Conservation (phyloP, 495 filamentous ascomycete genomes). For the Neurospora discreta region DNA sequence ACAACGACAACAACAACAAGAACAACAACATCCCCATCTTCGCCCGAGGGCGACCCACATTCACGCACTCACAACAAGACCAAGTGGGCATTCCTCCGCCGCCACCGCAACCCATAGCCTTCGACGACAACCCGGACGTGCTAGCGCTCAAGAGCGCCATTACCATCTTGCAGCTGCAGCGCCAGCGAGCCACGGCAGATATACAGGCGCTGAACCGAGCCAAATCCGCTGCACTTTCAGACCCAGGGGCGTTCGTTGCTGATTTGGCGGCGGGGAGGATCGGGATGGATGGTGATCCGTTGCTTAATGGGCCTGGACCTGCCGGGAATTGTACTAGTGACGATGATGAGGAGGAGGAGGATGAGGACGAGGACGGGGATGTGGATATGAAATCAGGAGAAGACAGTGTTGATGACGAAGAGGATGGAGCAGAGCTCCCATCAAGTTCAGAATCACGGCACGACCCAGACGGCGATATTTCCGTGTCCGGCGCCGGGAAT, state of each 20-base stretch:
- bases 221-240: constrained; percentile 50
- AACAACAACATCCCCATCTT: constrained; percentile 14
- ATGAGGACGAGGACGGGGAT: constrained; percentile 21
- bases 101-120: constrained; percentile 53
- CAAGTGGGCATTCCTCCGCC: constrained; percentile 36
- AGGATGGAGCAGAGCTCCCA: neutral
- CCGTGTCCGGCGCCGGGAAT: neutral
- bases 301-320: constrained; percentile 1
- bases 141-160: constrained; percentile 73
- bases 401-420: constrained; percentile 9
- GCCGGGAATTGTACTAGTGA: constrained; percentile 1
- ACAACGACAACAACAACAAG: neutral
- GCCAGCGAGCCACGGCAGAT: constrained; percentile 60
- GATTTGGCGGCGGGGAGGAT: constrained; percentile 47
- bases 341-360: constrained; percentile 23
- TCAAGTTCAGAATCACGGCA: neutral
- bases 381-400: constrained; percentile 9
- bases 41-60: constrained; percentile 20
- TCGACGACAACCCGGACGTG: constrained; percentile 71
- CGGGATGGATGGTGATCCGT: constrained; percentile 23
- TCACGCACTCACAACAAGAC: constrained; percentile 33
- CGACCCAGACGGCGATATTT: neutral
- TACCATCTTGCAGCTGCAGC: constrained; percentile 72
- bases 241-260: constrained; percentile 57
- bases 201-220: constrained; percentile 51